Percentiles rank a stretch among this genome's conserved stretches.
These are phyloP conservation scores for Aristolochia contorta DNA, from an alignment of 164 flowering plant genomes.

Conservation along the genomic window DNA sequence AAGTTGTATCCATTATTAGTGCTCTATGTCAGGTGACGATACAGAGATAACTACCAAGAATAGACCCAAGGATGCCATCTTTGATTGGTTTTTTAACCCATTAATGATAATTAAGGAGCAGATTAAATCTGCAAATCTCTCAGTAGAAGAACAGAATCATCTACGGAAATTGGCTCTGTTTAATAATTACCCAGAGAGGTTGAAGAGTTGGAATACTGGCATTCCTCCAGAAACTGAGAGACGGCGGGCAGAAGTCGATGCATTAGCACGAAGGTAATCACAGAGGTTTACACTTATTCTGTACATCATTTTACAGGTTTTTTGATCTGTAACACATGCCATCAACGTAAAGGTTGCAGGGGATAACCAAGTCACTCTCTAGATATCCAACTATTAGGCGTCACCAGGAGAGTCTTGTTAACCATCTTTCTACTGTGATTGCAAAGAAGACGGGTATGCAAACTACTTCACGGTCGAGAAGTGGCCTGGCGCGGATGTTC, in stretches of 20 bases:
- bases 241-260: conserved; percentile 72
- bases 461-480: conserved; percentile 32
- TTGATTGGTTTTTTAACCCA: conserved; percentile 81
- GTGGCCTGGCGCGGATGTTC: conserved; percentile 33
- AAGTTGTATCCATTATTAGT: neutral
- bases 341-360: conserved; percentile 46
- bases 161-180: conserved; percentile 58
- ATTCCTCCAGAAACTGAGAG: conserved; percentile 46
- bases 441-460: conserved; percentile 29
- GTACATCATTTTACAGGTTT: neutral
- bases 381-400: conserved; percentile 81
- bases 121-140: conserved; percentile 62
- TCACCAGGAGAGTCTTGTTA: conserved; percentile 35
- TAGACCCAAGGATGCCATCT: conserved; percentile 66
- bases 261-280: conserved; percentile 69
- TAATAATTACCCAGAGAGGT: conserved; percentile 42
- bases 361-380: conserved; percentile 66
- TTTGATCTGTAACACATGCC: neutral
- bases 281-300: neutral
- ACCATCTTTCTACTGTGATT: conserved; percentile 38
- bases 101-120: conserved; percentile 77
- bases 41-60: conserved; percentile 59
- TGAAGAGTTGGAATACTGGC: conserved; percentile 33
- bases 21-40: conserved; percentile 36
- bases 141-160: conserved; percentile 61